Evolutionary conservation across 257 asterid genomes (phyloP), one percentile per base, ranked within the genome.

Genomic region (Datura wrightii): DNA sequence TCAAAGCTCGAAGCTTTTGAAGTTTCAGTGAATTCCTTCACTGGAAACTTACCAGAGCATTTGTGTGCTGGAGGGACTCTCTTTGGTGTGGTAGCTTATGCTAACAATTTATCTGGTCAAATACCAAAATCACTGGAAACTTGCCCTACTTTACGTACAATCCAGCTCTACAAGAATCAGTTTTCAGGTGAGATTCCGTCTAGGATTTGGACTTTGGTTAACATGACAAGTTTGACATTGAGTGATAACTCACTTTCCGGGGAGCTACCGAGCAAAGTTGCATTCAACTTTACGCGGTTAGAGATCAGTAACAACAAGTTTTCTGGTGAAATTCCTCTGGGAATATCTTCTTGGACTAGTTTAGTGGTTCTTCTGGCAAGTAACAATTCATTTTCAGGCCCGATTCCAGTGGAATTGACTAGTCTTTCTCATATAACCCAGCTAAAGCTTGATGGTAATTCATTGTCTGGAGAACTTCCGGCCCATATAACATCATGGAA

Each of bases 111-210:
- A 31, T 84, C 92, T 6, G 99, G 99, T n/a, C 90, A 62, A 67
- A 90, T 96, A 62, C 98, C 99, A 1, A 87, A 88, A 65, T 90
- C 97, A 5, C 91, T 96, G 10, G 92, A 81, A 46, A 83, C 48
- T 81, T 96, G 99, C 39, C 85, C 86, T 5, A 85, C 89, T 50
- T 52, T 96, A 18, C 88, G 90, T 56, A 87, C 94, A 11, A 52
- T 94, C 80, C 94, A 92, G 89, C 92, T 96, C 52, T 89, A 89
- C 56, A 83, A 86, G 31, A 96, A 96, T 79, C 52, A 39, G 0
- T 85, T 96, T 16, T 88, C 97, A 1, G 99, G 99, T n/a, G 89
- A 92, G 54, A 50, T 96, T 70, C 99, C 98, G 13, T 50, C 46
- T 0, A 92, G 91, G 15, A n/a, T 96, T 52, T 94, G 97, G 98